Base-by-base conservation (phyloP, 495 filamentous ascomycete genomes). In the Amphirosellinia nigrospora region DNA sequence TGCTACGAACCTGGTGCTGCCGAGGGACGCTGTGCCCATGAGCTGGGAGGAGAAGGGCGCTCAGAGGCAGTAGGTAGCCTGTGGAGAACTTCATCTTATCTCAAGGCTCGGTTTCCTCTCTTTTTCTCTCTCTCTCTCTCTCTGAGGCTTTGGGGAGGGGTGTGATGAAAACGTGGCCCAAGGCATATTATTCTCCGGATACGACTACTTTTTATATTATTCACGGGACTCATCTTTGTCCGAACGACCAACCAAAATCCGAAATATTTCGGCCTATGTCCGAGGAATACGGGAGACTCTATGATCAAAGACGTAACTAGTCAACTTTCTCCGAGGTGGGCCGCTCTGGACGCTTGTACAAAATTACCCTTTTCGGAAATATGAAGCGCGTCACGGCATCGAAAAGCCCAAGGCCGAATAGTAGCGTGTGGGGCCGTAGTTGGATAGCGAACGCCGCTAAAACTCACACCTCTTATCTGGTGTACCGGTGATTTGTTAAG, bases 301-400 rank as follows among this genome's bases (percentile, higher is more conserved):
- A n/a, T 28, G 30, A 36, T 36, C 10, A 1, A 21, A 11, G 8
- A 8, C 36, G 30, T 58, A 58, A 58, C 16, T 19, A 36, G 19
- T n/a, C 7, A 9, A n/a, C n/a, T n/a, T n/a, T n/a, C n/a, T n/a
- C n/a, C n/a, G n/a, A 16, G 26, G 50, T 30, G 50, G 50, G 13
- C 26, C 23, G 15, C 23, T 53, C 21, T 53, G 11, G 16, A 26
- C 48, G 30, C 50, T 53, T 53, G 4, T 30, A 53, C 50, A 30
- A 53, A 53, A 53, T 53, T 53, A 30, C 50, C 50, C 50, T 16
- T 53, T 53, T 53, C 26, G 50, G 50, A 15, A 58, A 34, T 16
- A 21, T 36, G 32, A 32, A 21, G 55, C 32, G 32, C 13, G 32
- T 36, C 32, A 3, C 16, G 11, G 26, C 26, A 30, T 28, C 26